Base-by-base conservation (phyloP, 352 stramenopile species). In the Peronospora destructor region DNA sequence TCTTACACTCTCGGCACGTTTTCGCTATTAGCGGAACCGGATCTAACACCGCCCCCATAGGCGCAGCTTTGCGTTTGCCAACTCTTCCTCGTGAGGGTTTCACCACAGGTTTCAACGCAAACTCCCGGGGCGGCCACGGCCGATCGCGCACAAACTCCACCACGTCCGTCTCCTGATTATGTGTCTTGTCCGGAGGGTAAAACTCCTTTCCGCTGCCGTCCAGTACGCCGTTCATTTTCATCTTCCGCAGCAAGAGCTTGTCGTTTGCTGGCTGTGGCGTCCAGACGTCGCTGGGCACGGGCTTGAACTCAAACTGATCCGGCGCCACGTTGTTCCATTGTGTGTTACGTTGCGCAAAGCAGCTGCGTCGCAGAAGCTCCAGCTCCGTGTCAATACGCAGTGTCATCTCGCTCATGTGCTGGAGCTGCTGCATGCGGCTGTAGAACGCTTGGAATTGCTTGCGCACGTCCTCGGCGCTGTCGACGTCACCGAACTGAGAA, bases 331-430 rank as follows among this genome's bases (percentile, higher is more conserved):
- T 64, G 16, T 55, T 44, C 76, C 77, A 88, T 48, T 71, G 71
- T 32, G 76, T 71, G 28, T 91, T 91, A 53, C 80, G 80, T 36
- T 79, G 65, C 10, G 73, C 73, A 54, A 91, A 91, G 72, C 80
- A 91, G 41, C 72, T 65, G 28, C 68, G 74, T 2, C 80, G 73
- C 49, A 86, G 52, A 34, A 89, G 56, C 61, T 91, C 80, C 26
- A 91, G 58, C 55, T 88, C 75, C 40, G 71, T 84, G 66, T 91
- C 80, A 28, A 85, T 73, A 44, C 77, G 76, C 47, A 91, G 66
- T 53, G 73, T 86, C 71, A 83, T 79, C 59, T 91, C 79, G 33
- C 51, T 69, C 19, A 82, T n/a, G 30, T 35, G 28, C 0, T 51
- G 7, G 13, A 69, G 44, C 41, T 82, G 72, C 30, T 66, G 49